A percentile compares a stretch with the other conserved stretches of the same genome.
phyloP scores from a whole-genome alignment of 768 basidiomycete genomes.

The Boletellus ananiceps region DNA sequence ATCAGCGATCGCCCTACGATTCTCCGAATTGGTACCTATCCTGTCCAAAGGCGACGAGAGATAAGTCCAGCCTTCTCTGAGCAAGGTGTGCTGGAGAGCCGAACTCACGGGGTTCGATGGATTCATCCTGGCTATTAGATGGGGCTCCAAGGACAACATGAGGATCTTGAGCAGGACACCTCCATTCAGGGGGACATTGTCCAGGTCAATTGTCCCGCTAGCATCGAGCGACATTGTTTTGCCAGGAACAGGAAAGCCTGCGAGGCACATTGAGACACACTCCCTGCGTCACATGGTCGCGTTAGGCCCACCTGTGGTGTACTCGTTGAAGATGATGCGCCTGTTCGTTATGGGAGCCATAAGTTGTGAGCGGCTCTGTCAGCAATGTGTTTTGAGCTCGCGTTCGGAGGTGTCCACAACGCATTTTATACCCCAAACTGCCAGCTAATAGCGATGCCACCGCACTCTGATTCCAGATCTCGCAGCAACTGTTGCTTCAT shows the following conservation, averaged over 20 bases:
- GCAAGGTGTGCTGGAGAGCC: too few relatives aligned
- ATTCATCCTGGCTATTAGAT: conserved; percentile 39
- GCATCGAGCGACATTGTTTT: conserved; percentile 44
- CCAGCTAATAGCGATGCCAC: too few relatives aligned
- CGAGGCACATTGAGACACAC: background rate
- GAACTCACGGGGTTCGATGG: background rate
- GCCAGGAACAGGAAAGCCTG: conserved; percentile 26
- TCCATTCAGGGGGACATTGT: conserved; percentile 40
- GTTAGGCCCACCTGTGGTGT: background rate
- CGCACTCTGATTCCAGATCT: too few relatives aligned
- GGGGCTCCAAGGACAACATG: conserved; percentile 44
- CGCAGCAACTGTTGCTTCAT: too few relatives aligned
- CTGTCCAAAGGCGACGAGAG: background rate
- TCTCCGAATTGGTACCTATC: conserved; percentile 2
- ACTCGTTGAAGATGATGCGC: conserved; percentile 2
- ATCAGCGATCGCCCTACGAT: background rate
- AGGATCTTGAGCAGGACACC: conserved; percentile 50
- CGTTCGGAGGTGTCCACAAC: too few relatives aligned
- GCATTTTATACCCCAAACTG: too few relatives aligned
- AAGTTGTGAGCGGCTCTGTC: too few relatives aligned
- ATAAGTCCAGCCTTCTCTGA: too few relatives aligned
- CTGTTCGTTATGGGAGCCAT: conserved; percentile 2
- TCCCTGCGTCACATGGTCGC: too few relatives aligned
- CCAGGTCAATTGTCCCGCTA: conserved; percentile 45
- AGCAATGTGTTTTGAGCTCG: too few relatives aligned